Evolutionary conservation across 768 basidiomycete species (phyloP).

Genomic region (Pleurotus salmoneostramineus): DNA sequence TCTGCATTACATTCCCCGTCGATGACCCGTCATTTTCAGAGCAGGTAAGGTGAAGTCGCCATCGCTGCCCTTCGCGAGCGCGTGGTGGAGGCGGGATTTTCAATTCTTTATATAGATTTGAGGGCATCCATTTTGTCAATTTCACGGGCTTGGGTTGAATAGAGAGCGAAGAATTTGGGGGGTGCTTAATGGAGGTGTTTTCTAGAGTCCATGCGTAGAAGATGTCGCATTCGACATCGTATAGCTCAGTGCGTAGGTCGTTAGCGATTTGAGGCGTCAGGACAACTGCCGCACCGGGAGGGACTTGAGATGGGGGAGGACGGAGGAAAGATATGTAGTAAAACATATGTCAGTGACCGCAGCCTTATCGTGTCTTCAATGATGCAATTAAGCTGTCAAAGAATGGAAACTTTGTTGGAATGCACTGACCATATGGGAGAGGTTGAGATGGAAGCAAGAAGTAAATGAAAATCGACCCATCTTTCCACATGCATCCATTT

Average conservation of each 20-base stretch:
- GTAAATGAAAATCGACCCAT: too few relatives aligned
- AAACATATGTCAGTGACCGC: slow-evolving; percentile 49
- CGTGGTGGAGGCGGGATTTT: slow-evolving; percentile 58
- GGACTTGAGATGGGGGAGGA: slow-evolving; percentile 63
- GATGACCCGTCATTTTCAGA: background rate
- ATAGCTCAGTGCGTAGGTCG: slow-evolving; percentile 81
- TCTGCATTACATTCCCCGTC: too few relatives aligned
- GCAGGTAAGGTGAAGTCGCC: slow-evolving; percentile 57
- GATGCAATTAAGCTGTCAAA: slow-evolving; percentile 24
- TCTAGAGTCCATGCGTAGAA: slow-evolving; percentile 58
- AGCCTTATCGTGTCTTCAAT: slow-evolving; percentile 19
- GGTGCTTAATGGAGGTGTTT: too few relatives aligned
- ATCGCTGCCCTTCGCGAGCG: slow-evolving; percentile 49
- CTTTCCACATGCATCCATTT: too few relatives aligned
- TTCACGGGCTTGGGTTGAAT: slow-evolving; percentile 40
- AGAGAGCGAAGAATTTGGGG: too few relatives aligned
- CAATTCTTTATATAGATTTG: slow-evolving; percentile 74
- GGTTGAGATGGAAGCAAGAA: background rate
- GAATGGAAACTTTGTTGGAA: background rate
- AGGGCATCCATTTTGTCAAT: slow-evolving; percentile 68
- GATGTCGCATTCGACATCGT: slow-evolving; percentile 53
- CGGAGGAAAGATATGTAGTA: slow-evolving; percentile 88
- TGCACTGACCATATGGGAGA: background rate
- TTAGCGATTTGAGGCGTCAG: slow-evolving; percentile 88
- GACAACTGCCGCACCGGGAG: slow-evolving; percentile 38